phyloP scores from a whole-genome alignment of 2,329 filamentous ascomycete genomes.

The Xylariaceae sp. region DNA sequence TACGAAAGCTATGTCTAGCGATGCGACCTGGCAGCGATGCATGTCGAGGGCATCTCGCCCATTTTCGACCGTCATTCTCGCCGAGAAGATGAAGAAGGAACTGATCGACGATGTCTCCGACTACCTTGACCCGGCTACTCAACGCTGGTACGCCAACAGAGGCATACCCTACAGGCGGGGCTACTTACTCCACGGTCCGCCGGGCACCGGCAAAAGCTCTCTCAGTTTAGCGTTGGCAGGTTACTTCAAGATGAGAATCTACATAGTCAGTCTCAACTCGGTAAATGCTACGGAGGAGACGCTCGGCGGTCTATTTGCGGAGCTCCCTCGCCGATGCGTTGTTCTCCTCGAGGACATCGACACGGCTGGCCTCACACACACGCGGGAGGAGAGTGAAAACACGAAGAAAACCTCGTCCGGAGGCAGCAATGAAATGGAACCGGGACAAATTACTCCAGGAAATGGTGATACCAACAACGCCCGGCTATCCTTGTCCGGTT shows the following conservation, averaged over 20 bases:
- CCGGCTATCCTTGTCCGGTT: conserved; percentile 63
- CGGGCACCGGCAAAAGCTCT: conserved; percentile 73
- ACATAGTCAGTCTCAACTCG: conserved; percentile 65
- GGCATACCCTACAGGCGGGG: conserved; percentile 83
- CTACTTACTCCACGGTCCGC: conserved; percentile 75
- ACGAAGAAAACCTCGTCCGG: conserved; percentile 1
- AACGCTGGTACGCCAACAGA: conserved; percentile 75
- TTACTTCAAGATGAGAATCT: conserved; percentile 64
- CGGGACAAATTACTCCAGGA: conserved; percentile 32
- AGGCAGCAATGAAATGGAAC: conserved; percentile 26
- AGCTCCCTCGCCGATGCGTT: conserved; percentile 63
- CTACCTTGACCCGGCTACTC: conserved; percentile 56
- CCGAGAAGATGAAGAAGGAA: conserved; percentile 53
- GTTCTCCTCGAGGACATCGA: conserved; percentile 75
- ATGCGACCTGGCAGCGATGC: conserved; percentile 55
- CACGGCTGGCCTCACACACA: conserved; percentile 62
- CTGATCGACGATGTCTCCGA: conserved; percentile 57
- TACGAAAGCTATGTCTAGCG: conserved; percentile 35
- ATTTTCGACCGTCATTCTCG: conserved; percentile 60
- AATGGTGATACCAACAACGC: conserved; percentile 22
- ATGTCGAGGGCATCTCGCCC: conserved; percentile 56
- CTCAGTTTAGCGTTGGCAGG: conserved; percentile 66
- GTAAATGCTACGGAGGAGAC: conserved; percentile 58
- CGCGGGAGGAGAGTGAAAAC: conserved; percentile 36
- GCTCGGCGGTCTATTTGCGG: conserved; percentile 57